A percentile compares a stretch with the other conserved stretches of the same genome.
phyloP scores from a whole-genome alignment of 129 eudicot species.

The Centaurea solstitialis region DNA sequence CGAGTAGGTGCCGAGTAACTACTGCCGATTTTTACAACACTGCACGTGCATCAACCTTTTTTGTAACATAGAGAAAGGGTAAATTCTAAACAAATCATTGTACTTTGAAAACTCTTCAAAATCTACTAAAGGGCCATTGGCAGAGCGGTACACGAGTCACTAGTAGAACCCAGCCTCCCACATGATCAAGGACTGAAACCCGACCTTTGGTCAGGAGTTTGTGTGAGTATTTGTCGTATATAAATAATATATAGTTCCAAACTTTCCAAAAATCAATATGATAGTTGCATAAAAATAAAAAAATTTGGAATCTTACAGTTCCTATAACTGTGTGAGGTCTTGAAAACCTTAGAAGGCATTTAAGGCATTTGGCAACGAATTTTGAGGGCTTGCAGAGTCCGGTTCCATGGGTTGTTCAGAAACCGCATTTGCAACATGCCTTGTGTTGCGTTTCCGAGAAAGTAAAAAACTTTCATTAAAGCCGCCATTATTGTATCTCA shows the following conservation, averaged over 20 bases:
- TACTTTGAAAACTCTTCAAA: not conserved
- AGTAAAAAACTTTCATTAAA: slow-evolving; percentile 22
- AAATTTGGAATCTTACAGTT: slow-evolving; percentile 60
- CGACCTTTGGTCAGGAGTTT: not conserved
- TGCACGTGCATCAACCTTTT: not conserved
- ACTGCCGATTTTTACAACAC: too few relatives aligned
- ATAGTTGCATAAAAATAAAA: not conserved
- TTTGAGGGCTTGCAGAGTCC: slow-evolving; percentile 50
- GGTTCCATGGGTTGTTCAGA: slow-evolving; percentile 70
- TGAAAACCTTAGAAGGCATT: slow-evolving; percentile 94
- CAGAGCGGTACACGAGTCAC: not conserved
- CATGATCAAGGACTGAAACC: not conserved
- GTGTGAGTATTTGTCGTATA: not conserved
- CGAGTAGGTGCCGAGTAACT: too few relatives aligned
- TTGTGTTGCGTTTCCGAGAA: slow-evolving; percentile 30
- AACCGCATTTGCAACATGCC: slow-evolving; percentile 41
- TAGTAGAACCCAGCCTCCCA: not conserved
- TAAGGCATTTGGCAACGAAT: slow-evolving; percentile 44
- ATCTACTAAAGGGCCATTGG: not conserved
- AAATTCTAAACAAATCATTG: not conserved
- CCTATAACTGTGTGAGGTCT: slow-evolving; percentile 98
- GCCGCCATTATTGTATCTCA: slow-evolving; percentile 29
- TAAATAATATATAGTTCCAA: not conserved
- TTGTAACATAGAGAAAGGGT: not conserved
- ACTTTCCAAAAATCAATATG: not conserved